Percentiles rank a stretch among this genome's conserved stretches.
These are phyloP conservation scores for Inosperma sp. DNA, from an alignment of 768 basidiomycete genomes.

Conservation along the genomic window DNA sequence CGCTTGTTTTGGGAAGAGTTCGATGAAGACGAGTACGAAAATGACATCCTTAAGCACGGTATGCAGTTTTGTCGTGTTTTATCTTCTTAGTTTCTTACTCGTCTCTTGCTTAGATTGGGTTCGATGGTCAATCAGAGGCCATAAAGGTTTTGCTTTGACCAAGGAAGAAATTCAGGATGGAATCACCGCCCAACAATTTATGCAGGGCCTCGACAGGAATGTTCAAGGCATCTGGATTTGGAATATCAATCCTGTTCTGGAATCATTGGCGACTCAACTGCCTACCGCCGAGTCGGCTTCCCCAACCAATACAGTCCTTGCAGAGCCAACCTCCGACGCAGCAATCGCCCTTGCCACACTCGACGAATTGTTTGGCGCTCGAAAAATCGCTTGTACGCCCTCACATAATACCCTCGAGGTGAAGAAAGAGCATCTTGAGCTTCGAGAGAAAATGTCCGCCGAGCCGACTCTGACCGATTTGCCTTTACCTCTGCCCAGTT, in stretches of 20 bases:
- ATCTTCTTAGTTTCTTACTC: not conserved
- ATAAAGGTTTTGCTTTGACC: conserved; percentile 39
- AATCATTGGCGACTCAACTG: not conserved
- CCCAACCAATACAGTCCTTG: not conserved
- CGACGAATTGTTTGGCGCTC: not conserved
- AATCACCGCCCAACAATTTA: conserved; percentile 29
- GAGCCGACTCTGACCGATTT: too few species aligned
- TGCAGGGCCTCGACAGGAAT: conserved; percentile 22
- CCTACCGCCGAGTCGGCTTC: not conserved
- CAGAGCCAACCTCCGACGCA: not conserved
- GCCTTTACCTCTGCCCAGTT: too few species aligned
- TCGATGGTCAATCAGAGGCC: conserved; percentile 35
- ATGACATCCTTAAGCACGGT: conserved; percentile 38
- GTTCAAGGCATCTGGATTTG: not conserved
- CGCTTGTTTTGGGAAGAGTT: conserved; percentile 39
- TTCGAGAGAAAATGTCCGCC: not conserved
- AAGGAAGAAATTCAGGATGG: conserved; percentile 33
- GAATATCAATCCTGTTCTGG: not conserved
- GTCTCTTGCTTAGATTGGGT: conserved; percentile 31
- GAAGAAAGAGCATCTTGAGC: conserved; percentile 5
- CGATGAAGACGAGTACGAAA: conserved; percentile 38
- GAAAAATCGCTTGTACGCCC: not conserved
- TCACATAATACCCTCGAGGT: conserved; percentile 4
- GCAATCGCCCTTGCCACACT: not conserved
- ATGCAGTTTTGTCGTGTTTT: conserved; percentile 13